A percentile compares a stretch with the other conserved stretches of the same genome.
Evolutionary conservation across 2,329 filamentous ascomycete genomes (phyloP).

Genomic region (Elsinoe perseae): DNA sequence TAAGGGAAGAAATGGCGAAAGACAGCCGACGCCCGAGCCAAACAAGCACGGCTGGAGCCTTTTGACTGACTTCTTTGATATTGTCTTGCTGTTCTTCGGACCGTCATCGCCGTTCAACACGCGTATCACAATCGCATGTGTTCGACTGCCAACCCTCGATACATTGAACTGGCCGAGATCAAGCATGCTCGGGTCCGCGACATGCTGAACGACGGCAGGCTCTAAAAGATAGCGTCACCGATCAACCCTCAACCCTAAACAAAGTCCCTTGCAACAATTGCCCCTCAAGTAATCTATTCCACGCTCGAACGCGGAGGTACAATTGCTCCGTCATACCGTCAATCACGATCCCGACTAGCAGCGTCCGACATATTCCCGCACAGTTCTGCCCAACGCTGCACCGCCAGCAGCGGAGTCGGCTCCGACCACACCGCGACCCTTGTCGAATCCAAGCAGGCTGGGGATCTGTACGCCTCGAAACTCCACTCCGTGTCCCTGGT

Average conservation of each 20-base stretch:
- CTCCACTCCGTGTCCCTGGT: background rate
- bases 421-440: too few relatives aligned
- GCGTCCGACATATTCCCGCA: too few relatives aligned
- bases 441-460: too few relatives aligned
- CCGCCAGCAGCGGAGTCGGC: background rate
- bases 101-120: slow-evolving; percentile 1
- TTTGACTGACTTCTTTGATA: too few relatives aligned
- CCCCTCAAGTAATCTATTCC: background rate
- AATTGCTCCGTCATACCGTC: too few relatives aligned
- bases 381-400: too few relatives aligned
- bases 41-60: background rate
- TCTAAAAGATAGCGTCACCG: background rate
- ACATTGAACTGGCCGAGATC: background rate
- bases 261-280: background rate
- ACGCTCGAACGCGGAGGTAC: background rate
- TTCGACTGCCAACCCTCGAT: background rate
- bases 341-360: too few relatives aligned
- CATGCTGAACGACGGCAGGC: background rate
- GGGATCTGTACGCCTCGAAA: too few relatives aligned
- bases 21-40: background rate
- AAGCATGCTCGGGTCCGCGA: background rate
- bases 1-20: background rate
- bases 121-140: background rate
- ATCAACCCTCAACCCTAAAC: background rate
- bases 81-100: background rate